A percentile compares a stretch with the other conserved stretches of the same genome.
Conservation (phyloP, 2,329 filamentous ascomycete species). For the Furcasterigmium sp. region DNA sequence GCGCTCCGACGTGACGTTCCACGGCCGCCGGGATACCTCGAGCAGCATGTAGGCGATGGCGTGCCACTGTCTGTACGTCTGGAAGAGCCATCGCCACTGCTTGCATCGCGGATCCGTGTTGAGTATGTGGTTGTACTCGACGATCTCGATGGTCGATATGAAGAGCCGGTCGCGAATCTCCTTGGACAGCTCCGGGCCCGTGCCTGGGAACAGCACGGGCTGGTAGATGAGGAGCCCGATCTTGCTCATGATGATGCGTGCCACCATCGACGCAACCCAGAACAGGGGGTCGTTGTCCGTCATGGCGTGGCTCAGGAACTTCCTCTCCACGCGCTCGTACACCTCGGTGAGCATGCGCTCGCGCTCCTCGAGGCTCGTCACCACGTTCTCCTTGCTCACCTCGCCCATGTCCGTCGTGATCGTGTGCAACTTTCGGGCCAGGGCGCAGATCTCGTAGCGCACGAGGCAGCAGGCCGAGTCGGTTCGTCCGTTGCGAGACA, state of each 20-base stretch:
- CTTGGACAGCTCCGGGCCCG: slow-evolving; percentile 49
- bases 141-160: slow-evolving; percentile 66
- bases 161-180: slow-evolving; percentile 66
- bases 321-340: slow-evolving; percentile 47
- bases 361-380: slow-evolving; percentile 25
- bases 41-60: slow-evolving; percentile 44
- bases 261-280: slow-evolving; percentile 64
- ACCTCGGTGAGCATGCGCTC: slow-evolving; percentile 45
- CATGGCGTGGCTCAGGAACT: slow-evolving; percentile 41
- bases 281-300: slow-evolving; percentile 50
- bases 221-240: slow-evolving; percentile 75
- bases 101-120: slow-evolving; percentile 49
- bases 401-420: slow-evolving; percentile 26
- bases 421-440: slow-evolving; percentile 29
- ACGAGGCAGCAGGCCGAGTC: slow-evolving; percentile 45
- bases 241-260: slow-evolving; percentile 69
- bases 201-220: slow-evolving; percentile 59
- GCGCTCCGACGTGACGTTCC: slow-evolving; percentile 44
- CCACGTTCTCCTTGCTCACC: slow-evolving; percentile 19
- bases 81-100: slow-evolving; percentile 44
- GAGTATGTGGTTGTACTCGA: slow-evolving; percentile 63
- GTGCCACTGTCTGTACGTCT: slow-evolving; percentile 47
- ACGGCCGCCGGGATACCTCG: slow-evolving; percentile 39
- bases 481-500: slow-evolving; percentile 42
- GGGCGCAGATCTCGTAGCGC: slow-evolving; percentile 44